Base-by-base conservation (phyloP, 164 flowering plant species). In the Piper betle region DNA sequence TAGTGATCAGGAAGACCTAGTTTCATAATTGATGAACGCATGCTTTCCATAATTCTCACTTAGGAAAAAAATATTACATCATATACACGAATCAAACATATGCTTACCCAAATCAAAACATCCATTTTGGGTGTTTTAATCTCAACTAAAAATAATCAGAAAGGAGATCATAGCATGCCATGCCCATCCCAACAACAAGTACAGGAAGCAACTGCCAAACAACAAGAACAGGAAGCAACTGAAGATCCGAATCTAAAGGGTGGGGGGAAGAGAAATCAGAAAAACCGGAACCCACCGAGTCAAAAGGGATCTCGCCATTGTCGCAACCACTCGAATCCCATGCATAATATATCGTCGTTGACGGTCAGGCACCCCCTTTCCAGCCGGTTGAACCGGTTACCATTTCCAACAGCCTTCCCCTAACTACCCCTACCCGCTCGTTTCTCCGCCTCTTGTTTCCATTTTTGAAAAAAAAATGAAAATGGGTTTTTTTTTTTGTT, bases 321-420 rank as follows among this genome's bases (percentile, higher is more conserved):
- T 18, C 53, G 2, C 33, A 59, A n/a, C 59, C 59, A 37, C 41
- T 61, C 53, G 33, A 16, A 53, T 38, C 41, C 18, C 17, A 20
- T 42, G 15, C 41, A 18, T 37, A 3, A 10, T 0, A 52, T 20
- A 37, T 38, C 13, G 52, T 60, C 57, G 48, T 75, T 70, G 70
- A 65, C 72, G 58, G 64, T 39, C 18, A 53, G 1, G 9, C 39
- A 57, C 39, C 71, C 33, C 42, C 37, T 57, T 66, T 62, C 56
- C 18, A 40, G 73, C 74, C 77, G 61, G 60, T 72, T 63, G 80
- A 77, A 72, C 62, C 66, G 77, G 67, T 72, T 72, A 58, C 61
- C 16, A 15, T 13, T 25, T 40, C 7, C 39, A 3, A 39, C 15
- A 2, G 12, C n/a, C 41, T 8, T 39, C 42, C 0, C 72, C 41